Conservation (phyloP, 2,329 filamentous ascomycete species). For the Gnomoniopsis sp. region DNA sequence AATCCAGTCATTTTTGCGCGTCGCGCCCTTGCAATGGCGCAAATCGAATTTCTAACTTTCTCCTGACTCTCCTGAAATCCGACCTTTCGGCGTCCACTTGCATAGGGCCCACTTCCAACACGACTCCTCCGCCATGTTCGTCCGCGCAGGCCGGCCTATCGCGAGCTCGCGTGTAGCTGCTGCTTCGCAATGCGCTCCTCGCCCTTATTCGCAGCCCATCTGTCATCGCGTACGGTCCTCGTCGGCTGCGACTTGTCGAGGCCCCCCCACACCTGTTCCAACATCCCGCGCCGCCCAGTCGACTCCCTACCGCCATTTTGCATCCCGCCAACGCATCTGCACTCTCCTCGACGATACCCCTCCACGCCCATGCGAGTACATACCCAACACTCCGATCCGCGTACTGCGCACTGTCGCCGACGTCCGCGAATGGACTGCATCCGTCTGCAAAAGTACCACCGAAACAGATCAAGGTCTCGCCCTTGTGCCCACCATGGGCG, state of each 20-base stretch:
- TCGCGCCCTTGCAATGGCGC: constrained; percentile 14
- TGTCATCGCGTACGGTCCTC: background rate
- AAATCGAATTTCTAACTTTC: constrained; percentile 1
- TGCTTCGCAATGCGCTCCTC: background rate
- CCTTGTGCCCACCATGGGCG: constrained; percentile 96
- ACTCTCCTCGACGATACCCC: constrained; percentile 13
- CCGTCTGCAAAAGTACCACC: constrained; percentile 67
- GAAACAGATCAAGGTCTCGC: constrained; percentile 68
- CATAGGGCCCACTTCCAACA: too few relatives aligned
- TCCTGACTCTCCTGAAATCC: constrained; percentile 1
- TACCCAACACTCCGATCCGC: constrained; percentile 59
- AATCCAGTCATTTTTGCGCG: background rate
- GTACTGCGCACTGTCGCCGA: constrained; percentile 73
- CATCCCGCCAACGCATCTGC: constrained; percentile 5
- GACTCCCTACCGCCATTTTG: background rate
- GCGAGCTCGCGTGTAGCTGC: constrained; percentile 10
- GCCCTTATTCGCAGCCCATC: background rate
- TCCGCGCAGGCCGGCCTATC: constrained; percentile 9
- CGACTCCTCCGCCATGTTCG: constrained; percentile 4
- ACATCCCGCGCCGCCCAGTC: background rate
- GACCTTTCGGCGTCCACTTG: too few relatives aligned
- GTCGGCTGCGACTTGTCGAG: background rate
- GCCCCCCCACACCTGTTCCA: background rate
- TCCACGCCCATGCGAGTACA: constrained; percentile 34
- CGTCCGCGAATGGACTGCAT: constrained; percentile 62